Base-by-base conservation (phyloP, 441 rosid species). In the Dalechampia spathulata region DNA sequence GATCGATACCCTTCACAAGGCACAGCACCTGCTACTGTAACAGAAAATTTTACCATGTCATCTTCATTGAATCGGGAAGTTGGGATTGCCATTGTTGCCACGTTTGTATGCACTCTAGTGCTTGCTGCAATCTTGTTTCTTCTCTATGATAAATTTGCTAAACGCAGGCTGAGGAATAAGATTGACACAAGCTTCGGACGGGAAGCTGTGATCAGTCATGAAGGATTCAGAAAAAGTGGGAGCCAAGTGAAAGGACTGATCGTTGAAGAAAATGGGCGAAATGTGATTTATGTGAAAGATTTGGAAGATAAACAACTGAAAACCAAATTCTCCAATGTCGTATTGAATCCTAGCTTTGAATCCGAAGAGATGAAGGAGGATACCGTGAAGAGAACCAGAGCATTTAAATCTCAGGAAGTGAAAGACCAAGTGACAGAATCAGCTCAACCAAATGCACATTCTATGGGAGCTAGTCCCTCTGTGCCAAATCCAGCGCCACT, bases 261-360 rank as follows among this genome's bases (percentile, higher is more conserved):
- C 19, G 78, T 73, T 16, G 77, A 72, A 23, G 83, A 75, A 45
- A 57, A 78, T 25, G 78, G 81, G 1, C 17, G 38, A 49, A 79
- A 77, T 43, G 72, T 74, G 22, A 39, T 75, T 45, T 76, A 67
- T 28, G 64, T 71, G 69, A 73, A 64, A 53, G 65, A 70, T 48
- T 62, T 64, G 21, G 77, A 71, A 44, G 63, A 57, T 57, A 57
- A 51, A 26, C 42, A 32, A 44, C 62, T 54, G 7, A 61, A 40
- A 40, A 51, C 50, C 14, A 38, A 51, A 25, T 70, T 69, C 52
- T 62, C 72, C 0, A 70, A 66, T 62, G 41, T 72, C 39, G 13
- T 49, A 48, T 51, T 57, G 58, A 75, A 75, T 61, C 72, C 69
- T 17, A 68, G 68, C 60, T 64, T 20, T 37, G 74, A 57, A 55